Conservation (phyloP, 176 grass and related monocot species). For the Oryza longistaminata region DNA sequence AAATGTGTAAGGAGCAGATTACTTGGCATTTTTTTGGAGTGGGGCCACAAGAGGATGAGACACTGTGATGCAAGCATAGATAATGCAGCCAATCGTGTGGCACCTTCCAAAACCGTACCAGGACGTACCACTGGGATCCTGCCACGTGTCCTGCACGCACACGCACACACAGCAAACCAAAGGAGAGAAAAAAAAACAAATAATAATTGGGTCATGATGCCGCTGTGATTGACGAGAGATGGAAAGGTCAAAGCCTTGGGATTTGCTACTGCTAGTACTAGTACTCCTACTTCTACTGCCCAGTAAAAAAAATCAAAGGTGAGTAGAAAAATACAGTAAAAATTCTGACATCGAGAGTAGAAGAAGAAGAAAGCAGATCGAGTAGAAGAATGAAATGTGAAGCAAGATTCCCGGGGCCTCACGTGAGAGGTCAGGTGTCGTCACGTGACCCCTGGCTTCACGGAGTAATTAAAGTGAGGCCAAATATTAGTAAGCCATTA, state of each 20-base stretch:
- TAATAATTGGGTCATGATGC: constrained; percentile 74
- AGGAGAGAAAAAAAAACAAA: background rate
- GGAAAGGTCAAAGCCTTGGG: constrained; percentile 61
- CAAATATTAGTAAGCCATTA: background rate
- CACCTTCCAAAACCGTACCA: constrained; percentile 30
- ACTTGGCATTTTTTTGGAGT: background rate
- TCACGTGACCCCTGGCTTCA: constrained; percentile 73
- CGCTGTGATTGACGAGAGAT: constrained; percentile 39
- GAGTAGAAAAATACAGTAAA: constrained; percentile 19
- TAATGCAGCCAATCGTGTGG: constrained; percentile 24
- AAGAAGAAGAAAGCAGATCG: background rate
- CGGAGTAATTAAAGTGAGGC: constrained; percentile 48
- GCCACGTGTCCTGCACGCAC: constrained; percentile 50
- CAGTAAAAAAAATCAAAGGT: background rate
- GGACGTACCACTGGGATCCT: constrained; percentile 19
- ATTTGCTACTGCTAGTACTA: constrained; percentile 24
- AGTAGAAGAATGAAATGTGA: constrained; percentile 27
- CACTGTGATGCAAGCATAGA: background rate
- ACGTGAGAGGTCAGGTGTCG: constrained; percentile 53
- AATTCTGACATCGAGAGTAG: constrained; percentile 30
- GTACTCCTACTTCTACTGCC: background rate
- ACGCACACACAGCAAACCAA: background rate
- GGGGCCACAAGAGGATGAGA: background rate
- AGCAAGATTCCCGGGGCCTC: constrained; percentile 70
- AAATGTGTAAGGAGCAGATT: background rate